phyloP scores from a whole-genome alignment of 768 basidiomycete genomes.

The Mycena alexandri region DNA sequence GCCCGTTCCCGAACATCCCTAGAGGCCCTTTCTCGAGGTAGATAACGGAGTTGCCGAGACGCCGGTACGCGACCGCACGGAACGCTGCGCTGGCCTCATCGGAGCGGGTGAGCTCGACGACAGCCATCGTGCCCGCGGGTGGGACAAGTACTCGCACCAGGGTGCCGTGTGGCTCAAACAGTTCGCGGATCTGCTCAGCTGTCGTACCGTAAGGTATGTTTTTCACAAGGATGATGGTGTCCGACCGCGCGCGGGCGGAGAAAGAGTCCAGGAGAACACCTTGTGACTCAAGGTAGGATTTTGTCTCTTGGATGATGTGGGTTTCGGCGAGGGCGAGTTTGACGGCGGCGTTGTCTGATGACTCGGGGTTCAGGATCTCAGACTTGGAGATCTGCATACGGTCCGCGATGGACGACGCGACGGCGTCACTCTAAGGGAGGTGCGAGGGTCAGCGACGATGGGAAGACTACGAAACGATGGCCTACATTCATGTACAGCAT shows the following conservation, averaged over 20 bases:
- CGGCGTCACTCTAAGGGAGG: constrained; percentile 84
- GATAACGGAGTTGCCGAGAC: constrained; percentile 89
- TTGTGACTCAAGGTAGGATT: constrained; percentile 85
- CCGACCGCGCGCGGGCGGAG: constrained; percentile 67
- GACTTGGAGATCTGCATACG: constrained; percentile 90
- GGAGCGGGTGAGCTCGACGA: constrained; percentile 85
- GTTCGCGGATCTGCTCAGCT: constrained; percentile 75
- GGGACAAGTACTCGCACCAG: constrained; percentile 84
- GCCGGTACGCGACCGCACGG: constrained; percentile 85
- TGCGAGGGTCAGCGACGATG: constrained; percentile 38
- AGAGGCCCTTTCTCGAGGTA: constrained; percentile 95
- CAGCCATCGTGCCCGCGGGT: constrained; percentile 92
- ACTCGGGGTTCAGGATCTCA: constrained; percentile 87
- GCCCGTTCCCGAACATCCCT: constrained; percentile 78
- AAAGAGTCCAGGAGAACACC: constrained; percentile 76
- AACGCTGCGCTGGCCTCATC: constrained; percentile 83
- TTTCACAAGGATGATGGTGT: constrained; percentile 91
- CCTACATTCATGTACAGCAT: constrained; percentile 98
- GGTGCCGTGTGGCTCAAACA: constrained; percentile 84
- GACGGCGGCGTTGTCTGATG: constrained; percentile 83
- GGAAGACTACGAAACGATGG: constrained; percentile 41
- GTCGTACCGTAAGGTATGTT: constrained; percentile 96
- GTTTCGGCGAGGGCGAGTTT: constrained; percentile 98
- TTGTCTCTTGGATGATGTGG: constrained; percentile 95
- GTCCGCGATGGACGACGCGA: constrained; percentile 89